phyloP scores from a whole-genome alignment of 306 rosid species.

The Vigna angularis region DNA sequence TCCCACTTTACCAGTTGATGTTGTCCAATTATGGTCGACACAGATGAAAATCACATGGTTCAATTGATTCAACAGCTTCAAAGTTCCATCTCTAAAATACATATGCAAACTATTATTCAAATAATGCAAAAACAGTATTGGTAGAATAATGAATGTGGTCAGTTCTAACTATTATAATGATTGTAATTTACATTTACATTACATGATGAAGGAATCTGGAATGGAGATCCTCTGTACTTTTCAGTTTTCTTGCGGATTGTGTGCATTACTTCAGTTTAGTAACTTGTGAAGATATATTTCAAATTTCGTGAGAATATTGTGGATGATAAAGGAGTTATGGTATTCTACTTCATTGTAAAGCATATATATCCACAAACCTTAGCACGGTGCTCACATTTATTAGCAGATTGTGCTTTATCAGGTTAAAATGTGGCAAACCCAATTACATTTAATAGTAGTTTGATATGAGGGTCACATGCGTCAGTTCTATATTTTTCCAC shows the following conservation, averaged over 20 bases:
- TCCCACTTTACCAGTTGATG: not conserved
- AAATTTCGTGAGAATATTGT: constrained; percentile 28
- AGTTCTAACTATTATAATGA: constrained; percentile 17
- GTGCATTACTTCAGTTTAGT: constrained; percentile 9
- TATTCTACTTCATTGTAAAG: constrained; percentile 2
- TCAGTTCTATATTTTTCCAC: constrained; percentile 3
- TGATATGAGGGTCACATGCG: not conserved
- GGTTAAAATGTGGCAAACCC: not conserved
- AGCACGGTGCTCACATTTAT: constrained; percentile 15
- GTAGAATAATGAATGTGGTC: constrained; percentile 24
- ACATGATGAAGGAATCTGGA: constrained; percentile 33
- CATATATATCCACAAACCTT: constrained; percentile 4
- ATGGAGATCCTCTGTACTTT: constrained; percentile 18
- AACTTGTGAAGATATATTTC: constrained; percentile 22
- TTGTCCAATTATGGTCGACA: constrained; percentile 19
- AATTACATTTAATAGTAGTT: constrained; percentile 7
- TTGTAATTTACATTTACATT: constrained; percentile 37
- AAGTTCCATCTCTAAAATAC: constrained; percentile 19
- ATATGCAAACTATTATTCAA: constrained; percentile 17
- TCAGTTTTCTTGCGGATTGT: constrained; percentile 28
- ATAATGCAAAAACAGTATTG: not conserved
- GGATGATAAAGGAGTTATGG: constrained; percentile 19
- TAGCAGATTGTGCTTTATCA: constrained; percentile 5
- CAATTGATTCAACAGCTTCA: constrained; percentile 10
- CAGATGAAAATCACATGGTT: constrained; percentile 2